Evolutionary conservation across 1,284 basidiomycete genomes (phyloP).

Genomic region (Cutaneotrichosporon sp.): DNA sequence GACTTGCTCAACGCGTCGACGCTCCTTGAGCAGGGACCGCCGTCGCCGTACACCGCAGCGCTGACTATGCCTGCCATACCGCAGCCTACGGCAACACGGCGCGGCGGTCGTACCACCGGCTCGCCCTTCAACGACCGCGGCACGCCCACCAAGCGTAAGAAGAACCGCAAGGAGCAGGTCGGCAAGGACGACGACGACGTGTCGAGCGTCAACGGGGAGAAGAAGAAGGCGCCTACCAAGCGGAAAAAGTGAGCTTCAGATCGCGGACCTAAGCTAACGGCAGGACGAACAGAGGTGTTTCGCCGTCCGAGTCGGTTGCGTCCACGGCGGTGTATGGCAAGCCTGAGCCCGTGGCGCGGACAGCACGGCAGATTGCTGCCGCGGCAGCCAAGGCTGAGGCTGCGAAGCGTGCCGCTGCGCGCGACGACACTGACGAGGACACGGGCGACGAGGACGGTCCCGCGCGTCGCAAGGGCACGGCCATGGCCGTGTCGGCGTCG

Average conservation of each 20-base stretch:
- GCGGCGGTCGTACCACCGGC: slow-evolving; percentile 35
- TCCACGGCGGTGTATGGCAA: slow-evolving; percentile 35
- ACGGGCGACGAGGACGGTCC: slow-evolving; percentile 20
- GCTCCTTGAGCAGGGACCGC: slow-evolving; percentile 50
- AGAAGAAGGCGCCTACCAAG: slow-evolving; percentile 32
- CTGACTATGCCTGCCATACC: slow-evolving; percentile 59
- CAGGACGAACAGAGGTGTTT: slow-evolving; percentile 33
- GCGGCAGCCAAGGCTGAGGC: slow-evolving; percentile 37
- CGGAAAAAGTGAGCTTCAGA: slow-evolving; percentile 37
- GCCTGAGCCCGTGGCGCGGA: slow-evolving; percentile 31
- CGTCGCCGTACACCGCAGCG: slow-evolving; percentile 54
- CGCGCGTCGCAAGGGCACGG: slow-evolving; percentile 14
- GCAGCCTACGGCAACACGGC: slow-evolving; percentile 51
- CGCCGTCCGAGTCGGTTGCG: slow-evolving; percentile 41
- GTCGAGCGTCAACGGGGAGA: slow-evolving; percentile 32
- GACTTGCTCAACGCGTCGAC: slow-evolving; percentile 43
- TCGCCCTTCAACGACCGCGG: slow-evolving; percentile 34
- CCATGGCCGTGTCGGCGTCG: slow-evolving; percentile 23
- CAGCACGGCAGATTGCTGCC: slow-evolving; percentile 43
- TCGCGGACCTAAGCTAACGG: slow-evolving; percentile 1
- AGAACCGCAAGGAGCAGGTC: slow-evolving; percentile 25
- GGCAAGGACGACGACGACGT: slow-evolving; percentile 42
- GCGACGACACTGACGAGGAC: slow-evolving; percentile 38
- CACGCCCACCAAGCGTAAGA: slow-evolving; percentile 42
- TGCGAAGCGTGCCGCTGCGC: slow-evolving; percentile 17